Base-by-base conservation (phyloP, 2,329 filamentous ascomycete species). In the Hypoxylon sp. region DNA sequence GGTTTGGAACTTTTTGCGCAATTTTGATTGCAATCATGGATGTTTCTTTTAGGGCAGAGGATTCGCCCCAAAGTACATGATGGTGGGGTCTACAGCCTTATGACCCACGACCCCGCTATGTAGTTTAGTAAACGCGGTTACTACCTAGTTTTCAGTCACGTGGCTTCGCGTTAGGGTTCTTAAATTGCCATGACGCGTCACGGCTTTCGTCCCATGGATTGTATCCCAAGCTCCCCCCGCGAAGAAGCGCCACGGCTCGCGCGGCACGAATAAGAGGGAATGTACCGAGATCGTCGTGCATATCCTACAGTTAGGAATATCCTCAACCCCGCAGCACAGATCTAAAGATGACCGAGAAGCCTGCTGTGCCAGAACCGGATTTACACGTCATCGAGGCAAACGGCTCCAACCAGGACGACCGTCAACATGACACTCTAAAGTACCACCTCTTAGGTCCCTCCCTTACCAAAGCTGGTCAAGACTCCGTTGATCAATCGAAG, bases 401-500 rank as follows among this genome's bases (percentile, higher is more conserved):
- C 32, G 46, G 8, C 2, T 40, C 50, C 11, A 63, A 65, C 18
- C 51, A 58, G 38, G 48, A 62, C 12, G 53, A 58, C 8, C n/a
- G 26, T 8, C 61, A 78, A 16, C 82, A 85, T 46, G 77, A 81
- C 2, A 93, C 91, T 3, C 84, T 98, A 59, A 97, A 97, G 75
- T 97, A 98, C 78, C 91, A 91, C 59, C 85, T 98, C 0, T 84
- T 98, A 0, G 96, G 96, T 0, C 95, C 94, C 0, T 97, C 94
- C 4, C 82, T 98, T 55, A 95, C 93, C 20, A 99, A 99, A 78
- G 92, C 94, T 28, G 96, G 96, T 1, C 94, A 98, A 77, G 93
- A 97, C 74, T 84, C 87, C 14, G 95, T 98, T n/a, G 93, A 99
- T 73, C 96, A 98, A 80, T 86, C 86, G 68, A 97, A 96, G 82